A percentile compares a stretch with the other conserved stretches of the same genome.
These are phyloP conservation scores for Seiridium cupressi DNA, from an alignment of 2,329 filamentous ascomycete species.

Conservation along the genomic window DNA sequence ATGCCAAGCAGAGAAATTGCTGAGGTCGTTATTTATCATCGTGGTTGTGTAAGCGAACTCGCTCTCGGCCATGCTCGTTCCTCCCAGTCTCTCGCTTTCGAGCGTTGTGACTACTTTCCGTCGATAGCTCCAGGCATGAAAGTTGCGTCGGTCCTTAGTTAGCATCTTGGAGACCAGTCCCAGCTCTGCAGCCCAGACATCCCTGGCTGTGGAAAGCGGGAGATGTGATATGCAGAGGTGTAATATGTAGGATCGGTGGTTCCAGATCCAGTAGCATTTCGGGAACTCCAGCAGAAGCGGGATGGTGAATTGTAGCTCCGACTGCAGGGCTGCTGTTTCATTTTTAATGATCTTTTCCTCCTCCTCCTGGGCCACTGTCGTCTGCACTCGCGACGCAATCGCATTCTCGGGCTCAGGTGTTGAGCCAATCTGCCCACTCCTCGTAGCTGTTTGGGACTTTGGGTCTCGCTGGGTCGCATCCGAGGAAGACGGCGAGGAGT, in stretches of 20 bases:
- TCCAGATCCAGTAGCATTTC: slow-evolving; percentile 99
- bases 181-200: slow-evolving; percentile 83
- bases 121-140: slow-evolving; percentile 94
- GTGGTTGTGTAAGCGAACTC: slow-evolving; percentile 90
- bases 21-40: slow-evolving; percentile 82
- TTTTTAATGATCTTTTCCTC: slow-evolving; percentile 11
- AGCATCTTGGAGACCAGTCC: slow-evolving; percentile 86
- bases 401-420: slow-evolving; percentile 37
- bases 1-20: slow-evolving; percentile 98
- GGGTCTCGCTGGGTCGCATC: slow-evolving; percentile 47
- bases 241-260: slow-evolving; percentile 85
- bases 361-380: slow-evolving; percentile 14
- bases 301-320: slow-evolving; percentile 79
- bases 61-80: slow-evolving; percentile 66
- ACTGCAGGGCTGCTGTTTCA: slow-evolving; percentile 56
- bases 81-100: slow-evolving; percentile 55
- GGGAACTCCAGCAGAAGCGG: slow-evolving; percentile 82
- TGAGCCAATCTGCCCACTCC: slow-evolving; percentile 51
- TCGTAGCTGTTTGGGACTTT: slow-evolving; percentile 47
- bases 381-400: too few species aligned
- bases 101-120: slow-evolving; percentile 74
- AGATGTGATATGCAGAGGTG: slow-evolving; percentile 67
- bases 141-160: slow-evolving; percentile 81
- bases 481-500: slow-evolving; percentile 53
- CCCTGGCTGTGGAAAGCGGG: slow-evolving; percentile 50